Evolutionary conservation across 1,139 yeast genomes (phyloP).

Genomic region (Candida sp.): DNA sequence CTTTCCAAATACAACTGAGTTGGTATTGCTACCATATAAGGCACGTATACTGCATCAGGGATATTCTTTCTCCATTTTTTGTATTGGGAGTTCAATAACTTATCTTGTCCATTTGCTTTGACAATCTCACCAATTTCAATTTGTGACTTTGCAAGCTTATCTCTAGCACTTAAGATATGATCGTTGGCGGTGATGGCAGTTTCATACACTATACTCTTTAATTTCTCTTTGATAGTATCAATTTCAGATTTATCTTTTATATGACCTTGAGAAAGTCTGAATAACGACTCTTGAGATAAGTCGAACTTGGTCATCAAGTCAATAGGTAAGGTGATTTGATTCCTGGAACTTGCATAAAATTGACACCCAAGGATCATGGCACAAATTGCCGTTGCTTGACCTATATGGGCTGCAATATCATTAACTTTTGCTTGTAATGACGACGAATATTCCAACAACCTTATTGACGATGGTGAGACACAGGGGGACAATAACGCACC

Average conservation of each 20-base stretch:
- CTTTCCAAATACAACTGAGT: slow-evolving; percentile 57
- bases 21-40: slow-evolving; percentile 68
- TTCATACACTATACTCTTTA: slow-evolving; percentile 64
- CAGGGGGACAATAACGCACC: slow-evolving; percentile 57
- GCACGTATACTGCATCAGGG: slow-evolving; percentile 68
- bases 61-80: slow-evolving; percentile 42
- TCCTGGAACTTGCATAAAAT: slow-evolving; percentile 52
- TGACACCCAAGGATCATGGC: slow-evolving; percentile 60
- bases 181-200: slow-evolving; percentile 79
- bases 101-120: slow-evolving; percentile 19
- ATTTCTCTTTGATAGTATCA: slow-evolving; percentile 28
- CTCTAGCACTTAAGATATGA: slow-evolving; percentile 67
- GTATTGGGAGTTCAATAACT: slow-evolving; percentile 27
- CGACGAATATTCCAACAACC: slow-evolving; percentile 45
- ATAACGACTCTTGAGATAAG: slow-evolving; percentile 62
- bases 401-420: slow-evolving; percentile 77
- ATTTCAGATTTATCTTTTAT: slow-evolving; percentile 17
- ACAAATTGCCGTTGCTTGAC: slow-evolving; percentile 77
- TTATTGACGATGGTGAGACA: slow-evolving; percentile 55
- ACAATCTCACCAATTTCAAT: slow-evolving; percentile 28
- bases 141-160: slow-evolving; percentile 41
- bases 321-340: slow-evolving; percentile 59
- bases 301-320: slow-evolving; percentile 53
- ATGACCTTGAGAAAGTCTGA: slow-evolving; percentile 51
- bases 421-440: slow-evolving; percentile 41